Evolutionary conservation across 441 rosid genomes (phyloP), one percentile per base, ranked within the genome.

Genomic region (Kokia cookei): DNA sequence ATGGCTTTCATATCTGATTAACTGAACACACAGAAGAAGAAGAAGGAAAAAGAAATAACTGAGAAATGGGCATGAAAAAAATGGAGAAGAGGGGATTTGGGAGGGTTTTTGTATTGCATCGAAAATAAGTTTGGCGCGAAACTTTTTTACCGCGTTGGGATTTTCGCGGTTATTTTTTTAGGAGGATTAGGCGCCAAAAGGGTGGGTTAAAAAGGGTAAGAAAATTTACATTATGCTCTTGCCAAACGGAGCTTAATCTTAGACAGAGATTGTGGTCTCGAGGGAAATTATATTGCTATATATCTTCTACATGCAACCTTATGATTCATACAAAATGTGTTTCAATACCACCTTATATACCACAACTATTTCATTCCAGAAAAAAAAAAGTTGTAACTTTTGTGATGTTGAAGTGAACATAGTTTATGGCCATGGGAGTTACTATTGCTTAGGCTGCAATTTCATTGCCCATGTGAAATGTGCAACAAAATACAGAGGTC

Each of bases 401-500:
- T 81, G 79, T 71, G 67, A 32, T 3, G 0, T 0, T 15, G 61
- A 32, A 12, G 72, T 45, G 66, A 60, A 4, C 1, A 53, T 27
- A 19, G 55, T 14, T 13, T 26, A 76, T 32, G 22, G 22, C 22
- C 22, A 0, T 19, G 78, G 80, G 62, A 65, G 69, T 40, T 77
- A 73, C 59, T 1, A 22, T 64, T 81, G 84, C 26, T 0, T 5
- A 0, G 50, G 17, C 4, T 81, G 84, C 53, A 32, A 13, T 61
- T 81, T 37, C 53, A 35, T 65, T 29, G 74, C 54, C 40, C 81
- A 76, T 14, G 40, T 14, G 40, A 40, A 29, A 15, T 76, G 83
- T 42, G 75, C 77, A 14, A 67, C 7, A 19, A 1, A 14, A 13
- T 2, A 47, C 40, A 35, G 40, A 26, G 13, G 3, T 24, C 15